Evolutionary conservation across 176 grass and related monocot species (phyloP).

Genomic region (Cenchrus purpureus): DNA sequence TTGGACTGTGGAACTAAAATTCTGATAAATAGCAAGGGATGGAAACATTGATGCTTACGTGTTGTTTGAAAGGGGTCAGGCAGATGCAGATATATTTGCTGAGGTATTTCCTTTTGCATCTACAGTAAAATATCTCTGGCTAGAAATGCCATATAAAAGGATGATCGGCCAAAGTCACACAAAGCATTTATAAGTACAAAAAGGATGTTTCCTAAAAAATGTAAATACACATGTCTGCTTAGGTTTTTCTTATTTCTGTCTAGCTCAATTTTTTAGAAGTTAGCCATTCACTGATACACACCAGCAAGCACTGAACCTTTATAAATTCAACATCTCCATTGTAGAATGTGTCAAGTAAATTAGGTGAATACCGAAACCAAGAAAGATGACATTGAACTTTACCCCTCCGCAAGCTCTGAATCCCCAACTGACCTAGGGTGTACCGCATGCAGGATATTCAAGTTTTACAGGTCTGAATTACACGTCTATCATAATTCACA

Average conservation of each 20-base stretch:
- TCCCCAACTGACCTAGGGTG: neutral
- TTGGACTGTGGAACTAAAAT: constrained; percentile 6
- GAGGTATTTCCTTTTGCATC: neutral
- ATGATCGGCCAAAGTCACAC: neutral
- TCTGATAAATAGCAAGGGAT: neutral
- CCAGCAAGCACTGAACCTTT: constrained; percentile 15
- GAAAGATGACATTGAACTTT: neutral
- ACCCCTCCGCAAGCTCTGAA: neutral
- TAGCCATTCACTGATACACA: constrained; percentile 9
- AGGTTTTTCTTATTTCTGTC: too few relatives aligned
- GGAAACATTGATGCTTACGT: neutral
- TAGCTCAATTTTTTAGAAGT: too few relatives aligned
- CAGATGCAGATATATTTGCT: neutral
- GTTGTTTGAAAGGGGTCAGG: neutral
- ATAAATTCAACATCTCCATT: neutral
- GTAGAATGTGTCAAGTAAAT: neutral
- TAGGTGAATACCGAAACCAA: neutral
- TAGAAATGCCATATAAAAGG: neutral
- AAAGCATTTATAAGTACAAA: constrained; percentile 6
- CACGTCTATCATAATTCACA: neutral
- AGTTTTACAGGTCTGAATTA: neutral
- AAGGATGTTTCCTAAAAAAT: neutral
- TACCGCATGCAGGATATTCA: neutral
- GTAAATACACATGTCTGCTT: neutral
- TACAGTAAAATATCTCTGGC: neutral